These are phyloP conservation scores for Chondrus crispus DNA, from an alignment of 23 red algal species.

Conservation along the genomic window DNA sequence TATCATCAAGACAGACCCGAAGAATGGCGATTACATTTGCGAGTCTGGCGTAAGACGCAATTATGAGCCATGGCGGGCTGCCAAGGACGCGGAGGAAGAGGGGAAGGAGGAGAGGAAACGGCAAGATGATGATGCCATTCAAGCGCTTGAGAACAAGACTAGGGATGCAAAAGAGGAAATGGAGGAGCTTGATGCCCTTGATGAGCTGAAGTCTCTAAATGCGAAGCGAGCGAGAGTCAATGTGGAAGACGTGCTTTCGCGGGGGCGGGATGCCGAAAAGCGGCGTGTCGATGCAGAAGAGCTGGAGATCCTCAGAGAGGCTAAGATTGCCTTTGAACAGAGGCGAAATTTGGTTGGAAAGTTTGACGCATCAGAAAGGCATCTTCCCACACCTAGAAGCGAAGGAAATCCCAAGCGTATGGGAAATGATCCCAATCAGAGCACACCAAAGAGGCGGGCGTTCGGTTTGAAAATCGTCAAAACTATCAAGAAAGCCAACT, in stretches of 20 bases:
- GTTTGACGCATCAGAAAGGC: no score
- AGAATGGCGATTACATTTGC: constrained; percentile 83
- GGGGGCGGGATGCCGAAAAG: not conserved
- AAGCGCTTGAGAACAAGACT: constrained; percentile 77
- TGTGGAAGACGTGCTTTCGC: constrained; percentile 22
- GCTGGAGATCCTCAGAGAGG: not conserved
- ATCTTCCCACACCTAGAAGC: no score
- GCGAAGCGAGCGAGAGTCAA: constrained; percentile 27
- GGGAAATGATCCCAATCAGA: no score
- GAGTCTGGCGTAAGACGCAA: constrained; percentile 80
- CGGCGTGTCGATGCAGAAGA: not conserved
- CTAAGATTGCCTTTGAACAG: not conserved
- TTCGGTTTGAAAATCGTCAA: no score
- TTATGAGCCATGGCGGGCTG: constrained; percentile 76
- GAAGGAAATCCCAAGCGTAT: no score
- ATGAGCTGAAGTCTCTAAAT: constrained; percentile 48
- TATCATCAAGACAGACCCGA: constrained; percentile 80
- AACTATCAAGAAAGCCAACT: no score
- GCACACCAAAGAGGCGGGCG: no score
- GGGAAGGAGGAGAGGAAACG: constrained; percentile 40
- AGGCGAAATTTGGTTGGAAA: no score
- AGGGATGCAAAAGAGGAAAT: constrained; percentile 71
- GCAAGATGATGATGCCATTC: constrained; percentile 82
- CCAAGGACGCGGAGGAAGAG: constrained; percentile 44
- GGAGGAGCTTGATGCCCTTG: constrained; percentile 73